Conservation (phyloP, 2,329 filamentous ascomycete species). For the Zymoseptoria brevis region DNA sequence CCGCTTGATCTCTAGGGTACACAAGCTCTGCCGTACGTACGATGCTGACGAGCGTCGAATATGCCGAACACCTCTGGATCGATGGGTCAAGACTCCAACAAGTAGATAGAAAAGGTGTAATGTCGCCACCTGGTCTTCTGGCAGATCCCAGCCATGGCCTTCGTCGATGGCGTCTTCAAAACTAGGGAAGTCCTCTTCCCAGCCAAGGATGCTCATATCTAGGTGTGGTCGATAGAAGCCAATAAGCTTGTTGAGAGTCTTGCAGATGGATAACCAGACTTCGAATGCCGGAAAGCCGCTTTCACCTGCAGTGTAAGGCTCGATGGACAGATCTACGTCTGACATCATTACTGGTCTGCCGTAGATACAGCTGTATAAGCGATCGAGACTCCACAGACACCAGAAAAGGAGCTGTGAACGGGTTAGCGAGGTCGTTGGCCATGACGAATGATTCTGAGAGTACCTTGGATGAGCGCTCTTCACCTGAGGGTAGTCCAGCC, state of each 20-base stretch:
- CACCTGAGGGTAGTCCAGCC: conserved; percentile 11
- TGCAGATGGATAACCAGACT: conserved; percentile 39
- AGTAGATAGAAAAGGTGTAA: conserved; percentile 51
- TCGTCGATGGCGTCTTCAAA: conserved; percentile 18
- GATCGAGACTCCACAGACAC: conserved; percentile 44
- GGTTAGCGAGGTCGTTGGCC: conserved; percentile 19
- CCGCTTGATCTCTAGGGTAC: conserved; percentile 46
- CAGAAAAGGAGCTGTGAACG: conserved; percentile 40
- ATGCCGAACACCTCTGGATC: conserved; percentile 37
- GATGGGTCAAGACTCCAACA: conserved; percentile 50
- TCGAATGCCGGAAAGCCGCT: conserved; percentile 41
- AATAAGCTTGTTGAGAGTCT: conserved; percentile 41
- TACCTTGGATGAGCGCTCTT: background rate
- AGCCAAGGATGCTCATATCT: conserved; percentile 36
- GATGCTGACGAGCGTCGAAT: conserved; percentile 41
- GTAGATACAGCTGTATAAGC: conserved; percentile 41
- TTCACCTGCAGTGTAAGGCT: conserved; percentile 20
- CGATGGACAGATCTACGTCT: conserved; percentile 22
- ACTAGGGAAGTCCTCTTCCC: conserved; percentile 35
- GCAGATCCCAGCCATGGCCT: conserved; percentile 39
- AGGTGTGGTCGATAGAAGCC: conserved; percentile 39
- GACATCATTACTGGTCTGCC: conserved; percentile 42
- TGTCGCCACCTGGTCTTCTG: conserved; percentile 34
- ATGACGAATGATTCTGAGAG: background rate
- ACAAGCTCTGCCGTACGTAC: conserved; percentile 47